phyloP scores from a whole-genome alignment of 768 basidiomycete species.

The Lentinula aciculospora region DNA sequence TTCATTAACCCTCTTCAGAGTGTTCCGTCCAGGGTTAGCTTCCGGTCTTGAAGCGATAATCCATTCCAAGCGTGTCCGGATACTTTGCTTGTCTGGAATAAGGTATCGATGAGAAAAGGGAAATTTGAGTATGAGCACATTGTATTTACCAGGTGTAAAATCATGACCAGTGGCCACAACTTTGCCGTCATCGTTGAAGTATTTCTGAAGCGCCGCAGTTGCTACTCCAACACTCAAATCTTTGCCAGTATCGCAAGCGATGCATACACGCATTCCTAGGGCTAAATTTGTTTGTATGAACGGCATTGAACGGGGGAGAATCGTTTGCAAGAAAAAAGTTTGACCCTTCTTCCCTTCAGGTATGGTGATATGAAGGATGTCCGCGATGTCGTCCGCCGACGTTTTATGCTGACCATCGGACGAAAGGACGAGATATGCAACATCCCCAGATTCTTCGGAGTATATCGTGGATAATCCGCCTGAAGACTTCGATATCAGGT shows the following conservation, averaged over 20 bases:
- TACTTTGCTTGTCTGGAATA: constrained; percentile 46
- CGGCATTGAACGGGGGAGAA: constrained; percentile 42
- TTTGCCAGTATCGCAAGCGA: constrained; percentile 52
- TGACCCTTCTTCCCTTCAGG: constrained; percentile 51
- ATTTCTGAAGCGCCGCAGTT: constrained; percentile 48
- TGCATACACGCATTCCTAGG: constrained; percentile 31
- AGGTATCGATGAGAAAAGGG: not conserved
- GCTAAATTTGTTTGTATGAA: constrained; percentile 40
- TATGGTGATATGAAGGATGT: constrained; percentile 15
- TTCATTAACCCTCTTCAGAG: constrained; percentile 75
- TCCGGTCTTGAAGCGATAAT: constrained; percentile 69
- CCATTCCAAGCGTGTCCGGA: constrained; percentile 80
- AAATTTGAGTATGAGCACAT: not conserved
- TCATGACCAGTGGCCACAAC: constrained; percentile 5
- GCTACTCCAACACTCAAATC: constrained; percentile 63
- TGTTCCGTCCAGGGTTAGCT: constrained; percentile 80
- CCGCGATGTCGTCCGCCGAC: not conserved
- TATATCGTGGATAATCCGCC: not conserved
- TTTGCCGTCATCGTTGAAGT: constrained; percentile 52
- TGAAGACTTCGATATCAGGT: constrained; percentile 12
- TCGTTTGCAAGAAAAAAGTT: constrained; percentile 36
- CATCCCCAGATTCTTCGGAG: not conserved
- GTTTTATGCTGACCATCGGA: not conserved
- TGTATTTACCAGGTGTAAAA: not conserved
- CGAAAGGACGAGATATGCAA: constrained; percentile 25